These are phyloP conservation scores for Rhododendron mucronatum DNA, from an alignment of 148 eudicot species.

Conservation along the genomic window DNA sequence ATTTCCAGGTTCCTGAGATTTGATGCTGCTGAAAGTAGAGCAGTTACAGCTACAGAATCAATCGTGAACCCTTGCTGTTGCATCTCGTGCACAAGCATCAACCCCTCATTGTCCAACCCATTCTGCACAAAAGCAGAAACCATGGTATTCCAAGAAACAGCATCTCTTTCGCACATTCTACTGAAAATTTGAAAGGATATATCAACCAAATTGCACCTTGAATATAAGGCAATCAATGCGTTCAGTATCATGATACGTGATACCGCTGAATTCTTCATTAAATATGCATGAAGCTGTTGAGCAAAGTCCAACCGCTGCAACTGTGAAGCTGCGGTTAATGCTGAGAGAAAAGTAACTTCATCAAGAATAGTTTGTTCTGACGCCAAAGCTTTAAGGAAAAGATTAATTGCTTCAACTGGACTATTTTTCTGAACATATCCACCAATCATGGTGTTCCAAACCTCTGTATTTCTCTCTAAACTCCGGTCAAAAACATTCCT, in stretches of 20 bases:
- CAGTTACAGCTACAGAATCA: slow-evolving; percentile 66
- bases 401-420: slow-evolving; percentile 58
- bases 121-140: slow-evolving; percentile 76
- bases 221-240: slow-evolving; percentile 73
- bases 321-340: slow-evolving; percentile 71
- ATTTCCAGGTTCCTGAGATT: slow-evolving; percentile 61
- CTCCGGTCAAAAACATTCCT: slow-evolving; percentile 58
- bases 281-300: slow-evolving; percentile 65
- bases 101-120: slow-evolving; percentile 63
- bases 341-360: slow-evolving; percentile 65
- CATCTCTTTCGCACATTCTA: slow-evolving; percentile 70
- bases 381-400: slow-evolving; percentile 56
- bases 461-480: slow-evolving; percentile 69
- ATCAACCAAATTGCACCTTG: slow-evolving; percentile 62
- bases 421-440: slow-evolving; percentile 64
- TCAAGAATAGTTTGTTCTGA: slow-evolving; percentile 36
- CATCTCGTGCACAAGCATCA: slow-evolving; percentile 90
- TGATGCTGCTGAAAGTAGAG: slow-evolving; percentile 80
- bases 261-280: slow-evolving; percentile 36
- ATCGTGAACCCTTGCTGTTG: slow-evolving; percentile 60
- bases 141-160: slow-evolving; percentile 86
- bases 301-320: slow-evolving; percentile 54
- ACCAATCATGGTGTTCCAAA: slow-evolving; percentile 94
- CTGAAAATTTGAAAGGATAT: slow-evolving; percentile 63
- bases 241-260: slow-evolving; percentile 45